Evolutionary conservation across 306 rosid species (phyloP).

Genomic region (Cicer yamashitae): DNA sequence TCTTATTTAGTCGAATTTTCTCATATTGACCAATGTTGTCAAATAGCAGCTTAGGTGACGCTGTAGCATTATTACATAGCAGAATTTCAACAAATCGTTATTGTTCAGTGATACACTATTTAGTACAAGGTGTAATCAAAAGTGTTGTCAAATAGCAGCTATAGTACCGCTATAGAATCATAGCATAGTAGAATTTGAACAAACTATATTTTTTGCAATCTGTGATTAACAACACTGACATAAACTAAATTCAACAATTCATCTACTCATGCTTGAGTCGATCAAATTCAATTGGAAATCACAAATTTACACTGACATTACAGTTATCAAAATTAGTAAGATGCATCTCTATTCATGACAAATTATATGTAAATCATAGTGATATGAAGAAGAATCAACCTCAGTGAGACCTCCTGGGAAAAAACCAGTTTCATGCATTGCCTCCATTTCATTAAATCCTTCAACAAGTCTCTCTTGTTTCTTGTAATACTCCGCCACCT

Average conservation of each 20-base stretch:
- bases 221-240: no score
- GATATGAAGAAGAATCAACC: constrained; percentile 51
- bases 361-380: constrained; percentile 15
- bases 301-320: not conserved
- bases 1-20: not conserved
- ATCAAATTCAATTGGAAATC: not conserved
- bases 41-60: no score
- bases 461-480: constrained; percentile 76
- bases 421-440: constrained; percentile 63
- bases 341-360: not conserved
- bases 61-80: no score
- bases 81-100: no score
- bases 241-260: not conserved
- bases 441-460: constrained; percentile 82
- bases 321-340: not conserved
- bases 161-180: no score
- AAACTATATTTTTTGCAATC: no score
- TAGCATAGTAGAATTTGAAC: no score
- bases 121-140: no score
- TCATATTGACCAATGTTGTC: no score
- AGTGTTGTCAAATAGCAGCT: no score
- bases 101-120: no score
- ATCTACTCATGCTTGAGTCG: not conserved
- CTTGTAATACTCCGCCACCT: constrained; percentile 75
- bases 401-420: constrained; percentile 72